Conservation (phyloP, 1,284 basidiomycete species). For the Ustilago bromivora region DNA sequence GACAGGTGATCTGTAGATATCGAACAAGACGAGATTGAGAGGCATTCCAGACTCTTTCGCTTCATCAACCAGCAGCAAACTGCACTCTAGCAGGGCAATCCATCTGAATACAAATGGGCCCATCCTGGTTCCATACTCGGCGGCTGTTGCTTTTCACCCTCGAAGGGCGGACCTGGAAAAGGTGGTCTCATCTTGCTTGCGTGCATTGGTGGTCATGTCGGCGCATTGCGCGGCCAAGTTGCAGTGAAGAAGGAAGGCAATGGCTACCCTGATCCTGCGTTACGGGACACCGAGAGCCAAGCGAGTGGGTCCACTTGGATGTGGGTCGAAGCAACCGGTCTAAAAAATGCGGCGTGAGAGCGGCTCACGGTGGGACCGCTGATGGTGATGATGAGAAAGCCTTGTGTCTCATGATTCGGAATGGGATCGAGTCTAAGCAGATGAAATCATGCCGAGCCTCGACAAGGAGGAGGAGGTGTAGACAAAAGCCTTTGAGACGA, state of each 20-base stretch:
- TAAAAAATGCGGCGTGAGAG: background rate
- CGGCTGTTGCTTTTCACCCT: background rate
- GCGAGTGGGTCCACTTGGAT: background rate
- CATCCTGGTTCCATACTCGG: background rate
- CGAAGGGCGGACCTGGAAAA: background rate
- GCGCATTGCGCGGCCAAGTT: background rate
- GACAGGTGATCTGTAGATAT: background rate
- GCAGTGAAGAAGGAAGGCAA: background rate
- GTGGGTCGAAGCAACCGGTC: background rate
- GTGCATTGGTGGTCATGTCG: background rate
- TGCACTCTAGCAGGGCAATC: too few relatives aligned
- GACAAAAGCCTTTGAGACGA: background rate
- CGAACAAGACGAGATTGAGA: constrained; percentile 1
- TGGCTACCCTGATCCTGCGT: background rate
- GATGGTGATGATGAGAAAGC: background rate
- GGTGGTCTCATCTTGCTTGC: background rate
- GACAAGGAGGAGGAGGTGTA: background rate
- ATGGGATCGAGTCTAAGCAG: background rate
- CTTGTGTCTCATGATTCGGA: constrained; percentile 3
- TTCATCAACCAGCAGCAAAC: background rate
- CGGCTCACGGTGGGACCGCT: constrained; percentile 1
- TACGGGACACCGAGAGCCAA: too few relatives aligned
- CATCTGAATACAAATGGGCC: background rate
- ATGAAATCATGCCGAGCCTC: constrained; percentile 6
- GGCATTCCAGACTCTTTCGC: constrained; percentile 16